These are phyloP conservation scores for Coemansia erecta DNA, from an alignment of 192 early-diverging fungal genomes.

Conservation along the genomic window DNA sequence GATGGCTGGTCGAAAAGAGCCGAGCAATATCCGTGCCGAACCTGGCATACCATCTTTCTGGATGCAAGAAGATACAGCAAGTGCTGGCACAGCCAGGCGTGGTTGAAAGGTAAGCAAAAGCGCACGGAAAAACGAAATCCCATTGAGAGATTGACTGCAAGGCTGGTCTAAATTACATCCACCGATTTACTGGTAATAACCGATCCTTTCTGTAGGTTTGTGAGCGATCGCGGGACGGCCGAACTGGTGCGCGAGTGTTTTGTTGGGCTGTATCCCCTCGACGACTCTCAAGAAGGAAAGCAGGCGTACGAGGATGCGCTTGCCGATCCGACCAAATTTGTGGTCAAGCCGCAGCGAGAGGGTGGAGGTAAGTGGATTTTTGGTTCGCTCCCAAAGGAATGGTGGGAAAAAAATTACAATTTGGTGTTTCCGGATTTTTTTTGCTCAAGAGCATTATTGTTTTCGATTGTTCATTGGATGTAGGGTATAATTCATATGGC, in stretches of 20 bases:
- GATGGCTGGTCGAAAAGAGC: conserved; percentile 81
- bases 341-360: conserved; percentile 96
- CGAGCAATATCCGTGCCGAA: conserved; percentile 84
- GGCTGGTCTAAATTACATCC: too few relatives aligned
- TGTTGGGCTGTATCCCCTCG: conserved; percentile 89
- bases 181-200: background rate
- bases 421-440: background rate
- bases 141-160: too few relatives aligned
- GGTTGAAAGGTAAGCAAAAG: conserved; percentile 67
- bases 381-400: background rate
- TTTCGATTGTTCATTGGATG: background rate
- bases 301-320: conserved; percentile 68
- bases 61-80: conserved; percentile 97
- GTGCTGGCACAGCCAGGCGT: conserved; percentile 76
- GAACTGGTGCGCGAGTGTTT: conserved; percentile 68
- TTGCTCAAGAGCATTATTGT: background rate
- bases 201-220: conserved; percentile 38
- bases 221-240: conserved; percentile 48
- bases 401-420: background rate
- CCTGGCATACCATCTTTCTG: conserved; percentile 86
- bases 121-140: too few relatives aligned
- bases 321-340: conserved; percentile 63
- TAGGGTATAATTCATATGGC: conserved; percentile 86
- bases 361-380: conserved; percentile 65
- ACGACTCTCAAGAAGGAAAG: conserved; percentile 62